Base-by-base conservation (phyloP, 192 early-diverging fungal genomes). In the Dissophora globulifera region DNA sequence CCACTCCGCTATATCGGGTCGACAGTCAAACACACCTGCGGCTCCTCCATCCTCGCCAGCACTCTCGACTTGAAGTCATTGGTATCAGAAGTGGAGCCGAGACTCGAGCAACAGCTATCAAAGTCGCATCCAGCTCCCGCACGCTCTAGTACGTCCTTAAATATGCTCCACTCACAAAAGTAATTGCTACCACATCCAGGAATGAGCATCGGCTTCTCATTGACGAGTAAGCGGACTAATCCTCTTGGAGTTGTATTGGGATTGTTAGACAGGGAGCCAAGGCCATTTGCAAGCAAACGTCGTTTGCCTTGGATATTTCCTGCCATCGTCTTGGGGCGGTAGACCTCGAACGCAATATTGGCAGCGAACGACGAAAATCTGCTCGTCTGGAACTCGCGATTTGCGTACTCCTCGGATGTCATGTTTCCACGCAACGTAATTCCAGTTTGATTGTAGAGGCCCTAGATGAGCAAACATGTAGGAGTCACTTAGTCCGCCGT, bases 281-380 rank as follows among this genome's bases (percentile, higher is more conserved):
- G n/a, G n/a, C n/a, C n/a, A n/a, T n/a, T n/a, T n/a, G n/a, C n/a
- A n/a, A n/a, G n/a, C n/a, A n/a, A n/a, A n/a, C n/a, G n/a, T n/a
- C n/a, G n/a, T n/a, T n/a, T n/a, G n/a, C n/a, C n/a, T n/a, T n/a
- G n/a, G n/a, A 9, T 38, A 6, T 38, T 38, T 38, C 7, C 35
- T 38, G 7, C 35, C 35, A 4, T 22, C 5, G 11, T 9, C 5
- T 47, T 60, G 50, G 72, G 58, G 20, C 46, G 29, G 42, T 50
- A 76, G 1, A 76, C 52, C 29, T 76, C 72, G 38, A 76, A 76
- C 1, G 51, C 58, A n/a, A 76, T 76, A 43, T 76, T 76, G 27
- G 63, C 30, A 4, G 72, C 50, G 46, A 76, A 76, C 2, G 62
- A 58, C 0, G 72, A 43, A 17, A 76, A 25, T 17, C 46, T 32